phyloP scores from a whole-genome alignment of 2,329 filamentous ascomycete genomes.

The Ophiocordyceps australis region DNA sequence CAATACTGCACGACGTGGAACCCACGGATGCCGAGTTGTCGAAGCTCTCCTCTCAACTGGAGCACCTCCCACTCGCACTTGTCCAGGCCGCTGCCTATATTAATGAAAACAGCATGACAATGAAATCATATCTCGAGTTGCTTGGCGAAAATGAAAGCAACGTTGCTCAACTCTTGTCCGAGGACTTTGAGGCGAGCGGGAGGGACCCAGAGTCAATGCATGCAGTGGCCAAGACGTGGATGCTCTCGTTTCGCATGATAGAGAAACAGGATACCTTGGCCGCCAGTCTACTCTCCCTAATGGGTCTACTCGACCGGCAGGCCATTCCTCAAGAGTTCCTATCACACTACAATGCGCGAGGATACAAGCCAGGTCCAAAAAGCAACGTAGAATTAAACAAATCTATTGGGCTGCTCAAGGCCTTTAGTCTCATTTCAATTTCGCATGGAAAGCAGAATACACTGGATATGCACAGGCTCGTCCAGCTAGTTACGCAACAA shows the following conservation, averaged over 20 bases:
- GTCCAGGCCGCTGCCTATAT: slow-evolving; percentile 16
- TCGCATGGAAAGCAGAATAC: slow-evolving; percentile 4
- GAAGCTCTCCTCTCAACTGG: slow-evolving; percentile 8
- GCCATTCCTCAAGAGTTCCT: slow-evolving; percentile 10
- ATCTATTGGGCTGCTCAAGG: slow-evolving; percentile 8
- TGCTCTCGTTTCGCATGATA: slow-evolving; percentile 13
- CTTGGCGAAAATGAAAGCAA: slow-evolving; percentile 8
- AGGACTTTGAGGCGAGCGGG: slow-evolving; percentile 11
- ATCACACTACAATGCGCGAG: slow-evolving; percentile 1
- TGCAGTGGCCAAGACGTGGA: slow-evolving; percentile 12
- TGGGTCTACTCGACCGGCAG: slow-evolving; percentile 12
- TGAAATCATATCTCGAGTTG: slow-evolving; percentile 10
- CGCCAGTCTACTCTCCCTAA: slow-evolving; percentile 10
- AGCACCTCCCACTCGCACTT: slow-evolving; percentile 14
- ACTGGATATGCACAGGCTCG: slow-evolving; percentile 13
- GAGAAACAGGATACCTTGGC: slow-evolving; percentile 7
- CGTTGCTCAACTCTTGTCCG: slow-evolving; percentile 8
- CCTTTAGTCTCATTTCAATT: slow-evolving; percentile 9
- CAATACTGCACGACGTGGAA: slow-evolving; percentile 3
- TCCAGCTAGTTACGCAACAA: slow-evolving; percentile 13
- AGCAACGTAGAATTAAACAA: slow-evolving; percentile 1
- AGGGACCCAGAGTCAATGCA: slow-evolving; percentile 8
- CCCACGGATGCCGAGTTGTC: slow-evolving; percentile 1
- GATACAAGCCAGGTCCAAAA: background rate
- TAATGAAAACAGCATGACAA: slow-evolving; percentile 7